These are phyloP conservation scores for Anisodus acutangulus DNA, from an alignment of 257 asterid genomes.

Conservation along the genomic window DNA sequence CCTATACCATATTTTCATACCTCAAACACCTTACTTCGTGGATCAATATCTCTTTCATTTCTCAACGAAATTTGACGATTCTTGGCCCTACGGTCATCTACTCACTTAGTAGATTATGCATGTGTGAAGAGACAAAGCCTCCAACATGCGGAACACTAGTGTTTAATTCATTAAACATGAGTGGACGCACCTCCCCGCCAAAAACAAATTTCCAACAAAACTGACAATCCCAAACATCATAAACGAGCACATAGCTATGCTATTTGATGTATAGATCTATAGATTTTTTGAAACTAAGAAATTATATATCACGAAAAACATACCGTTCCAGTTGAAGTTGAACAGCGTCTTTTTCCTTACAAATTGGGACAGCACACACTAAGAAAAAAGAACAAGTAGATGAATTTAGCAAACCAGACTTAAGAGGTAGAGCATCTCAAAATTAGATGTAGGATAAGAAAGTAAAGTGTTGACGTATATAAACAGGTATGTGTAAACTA, in stretches of 20 bases:
- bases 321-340: conserved; percentile 88
- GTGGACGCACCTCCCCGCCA: too few species aligned
- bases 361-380: conserved; percentile 2
- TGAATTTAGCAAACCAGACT: conserved; percentile 34
- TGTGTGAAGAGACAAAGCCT: too few species aligned
- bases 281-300: not conserved
- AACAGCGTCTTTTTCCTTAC: conserved; percentile 86
- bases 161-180: too few species aligned
- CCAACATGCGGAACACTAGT: too few species aligned
- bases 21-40: too few species aligned
- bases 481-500: not conserved
- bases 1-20: too few species aligned
- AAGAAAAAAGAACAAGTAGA: conserved; percentile 5
- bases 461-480: not conserved
- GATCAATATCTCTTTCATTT: too few species aligned
- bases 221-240: not conserved
- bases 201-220: too few species aligned
- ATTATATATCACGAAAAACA: conserved; percentile 38
- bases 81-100: too few species aligned
- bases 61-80: too few species aligned
- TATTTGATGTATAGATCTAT: conserved; percentile 18
- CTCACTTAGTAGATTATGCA: too few species aligned
- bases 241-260: not conserved
- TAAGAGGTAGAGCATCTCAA: not conserved
- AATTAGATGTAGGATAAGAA: not conserved